These are phyloP conservation scores for Chaetoceros tenuissimus DNA, from an alignment of 108 stramenopile species.

Conservation along the genomic window DNA sequence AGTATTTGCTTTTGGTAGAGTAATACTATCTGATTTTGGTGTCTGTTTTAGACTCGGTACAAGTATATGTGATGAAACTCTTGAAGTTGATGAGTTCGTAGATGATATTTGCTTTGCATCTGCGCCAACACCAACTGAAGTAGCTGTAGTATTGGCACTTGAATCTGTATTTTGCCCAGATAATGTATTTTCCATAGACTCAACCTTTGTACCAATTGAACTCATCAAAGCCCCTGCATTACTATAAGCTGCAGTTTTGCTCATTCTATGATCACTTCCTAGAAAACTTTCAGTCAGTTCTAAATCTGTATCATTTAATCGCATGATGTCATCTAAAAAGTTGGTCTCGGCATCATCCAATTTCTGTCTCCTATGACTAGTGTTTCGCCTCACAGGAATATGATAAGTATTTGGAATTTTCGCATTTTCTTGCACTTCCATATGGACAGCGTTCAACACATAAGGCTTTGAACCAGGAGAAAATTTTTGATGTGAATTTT, in stretches of 20 bases:
- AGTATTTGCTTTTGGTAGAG: too few species aligned
- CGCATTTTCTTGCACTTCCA: slow-evolving; percentile 79
- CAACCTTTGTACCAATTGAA: not conserved
- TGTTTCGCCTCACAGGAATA: slow-evolving; percentile 1
- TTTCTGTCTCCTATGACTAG: slow-evolving; percentile 4
- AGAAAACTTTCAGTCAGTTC: slow-evolving; percentile 43
- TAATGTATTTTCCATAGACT: not conserved
- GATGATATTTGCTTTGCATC: too few species aligned
- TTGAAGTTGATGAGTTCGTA: too few species aligned
- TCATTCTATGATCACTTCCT: slow-evolving; percentile 24
- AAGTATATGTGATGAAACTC: too few species aligned
- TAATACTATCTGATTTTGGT: too few species aligned
- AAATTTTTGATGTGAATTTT: too few species aligned
- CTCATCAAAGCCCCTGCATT: slow-evolving; percentile 3
- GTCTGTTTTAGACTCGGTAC: too few species aligned
- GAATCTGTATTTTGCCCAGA: slow-evolving; percentile 25
- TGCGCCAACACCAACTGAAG: too few species aligned
- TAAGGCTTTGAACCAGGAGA: not conserved
- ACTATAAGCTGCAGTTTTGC: slow-evolving; percentile 28
- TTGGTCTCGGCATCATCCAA: not conserved
- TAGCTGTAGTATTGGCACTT: slow-evolving; percentile 14
- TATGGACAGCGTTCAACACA: slow-evolving; percentile 57
- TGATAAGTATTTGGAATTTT: slow-evolving; percentile 29
- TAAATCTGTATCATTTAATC: slow-evolving; percentile 31
- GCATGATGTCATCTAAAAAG: slow-evolving; percentile 29